Conservation (phyloP, 257 asterid genomes). For the Osmanthus fragrans region DNA sequence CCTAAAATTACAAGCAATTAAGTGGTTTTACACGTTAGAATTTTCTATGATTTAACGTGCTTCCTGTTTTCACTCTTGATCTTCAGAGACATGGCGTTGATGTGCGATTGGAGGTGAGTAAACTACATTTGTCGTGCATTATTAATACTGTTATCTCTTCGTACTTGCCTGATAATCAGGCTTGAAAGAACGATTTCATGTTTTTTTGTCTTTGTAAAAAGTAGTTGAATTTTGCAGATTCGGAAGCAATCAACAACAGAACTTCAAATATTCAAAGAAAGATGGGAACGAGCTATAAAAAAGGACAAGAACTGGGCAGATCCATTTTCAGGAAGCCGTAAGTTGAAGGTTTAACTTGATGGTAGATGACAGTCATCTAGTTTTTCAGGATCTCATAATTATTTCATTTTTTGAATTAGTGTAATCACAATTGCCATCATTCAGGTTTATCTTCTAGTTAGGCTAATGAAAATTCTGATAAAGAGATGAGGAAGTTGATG, state of each 20-base stretch:
- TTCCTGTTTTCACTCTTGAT: constrained; percentile 11
- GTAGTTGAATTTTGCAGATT: constrained; percentile 40
- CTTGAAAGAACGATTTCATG: too few species aligned
- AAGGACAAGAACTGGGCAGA: constrained; percentile 72
- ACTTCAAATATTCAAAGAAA: constrained; percentile 63
- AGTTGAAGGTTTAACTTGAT: constrained; percentile 26
- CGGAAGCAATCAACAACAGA: constrained; percentile 72
- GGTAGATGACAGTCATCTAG: neutral
- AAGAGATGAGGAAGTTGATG: too few species aligned
- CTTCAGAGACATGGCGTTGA: constrained; percentile 63
- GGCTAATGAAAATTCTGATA: neutral
- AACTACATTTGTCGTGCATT: neutral
- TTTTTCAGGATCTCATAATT: constrained; percentile 17
- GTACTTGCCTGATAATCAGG: too few species aligned
- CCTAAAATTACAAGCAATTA: neutral
- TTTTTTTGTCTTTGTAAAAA: neutral
- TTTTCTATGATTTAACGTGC: constrained; percentile 11
- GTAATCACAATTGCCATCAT: too few species aligned
- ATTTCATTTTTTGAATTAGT: constrained; percentile 21
- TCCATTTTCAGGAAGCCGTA: constrained; percentile 47
- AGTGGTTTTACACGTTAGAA: neutral
- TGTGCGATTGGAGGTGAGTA: constrained; percentile 76
- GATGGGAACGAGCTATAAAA: constrained; percentile 79
- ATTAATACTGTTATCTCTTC: too few species aligned
- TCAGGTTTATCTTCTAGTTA: neutral